These are phyloP conservation scores for Allium fistulosum DNA, from an alignment of 106 monocot species.

Conservation along the genomic window DNA sequence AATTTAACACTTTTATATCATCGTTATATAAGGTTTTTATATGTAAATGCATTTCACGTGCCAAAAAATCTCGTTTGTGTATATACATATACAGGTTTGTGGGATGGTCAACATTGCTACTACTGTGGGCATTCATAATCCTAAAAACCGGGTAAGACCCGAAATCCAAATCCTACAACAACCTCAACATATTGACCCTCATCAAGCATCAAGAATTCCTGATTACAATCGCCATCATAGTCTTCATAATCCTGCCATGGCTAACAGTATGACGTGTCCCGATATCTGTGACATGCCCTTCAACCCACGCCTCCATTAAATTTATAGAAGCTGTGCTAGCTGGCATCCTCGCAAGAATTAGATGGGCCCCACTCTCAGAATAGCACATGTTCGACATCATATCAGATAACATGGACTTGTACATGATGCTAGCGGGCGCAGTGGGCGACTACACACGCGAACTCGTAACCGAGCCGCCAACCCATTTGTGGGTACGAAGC, in stretches of 20 bases:
- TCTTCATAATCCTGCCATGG: constrained; percentile 53
- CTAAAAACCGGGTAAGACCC: constrained; percentile 16
- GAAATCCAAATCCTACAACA: constrained; percentile 24
- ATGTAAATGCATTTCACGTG: too few relatives aligned
- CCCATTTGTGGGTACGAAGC: constrained; percentile 33
- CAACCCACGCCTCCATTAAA: constrained; percentile 44
- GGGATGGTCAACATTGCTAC: constrained; percentile 45
- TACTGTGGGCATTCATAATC: constrained; percentile 48
- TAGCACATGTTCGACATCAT: constrained; percentile 69
- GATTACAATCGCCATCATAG: constrained; percentile 36
- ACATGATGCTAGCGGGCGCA: constrained; percentile 70
- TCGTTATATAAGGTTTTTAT: too few relatives aligned
- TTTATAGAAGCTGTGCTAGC: constrained; percentile 30
- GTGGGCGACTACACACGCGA: constrained; percentile 58
- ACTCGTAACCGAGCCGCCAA: constrained; percentile 31
- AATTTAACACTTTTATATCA: too few relatives aligned
- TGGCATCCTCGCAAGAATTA: constrained; percentile 50
- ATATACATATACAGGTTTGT: constrained; percentile 15
- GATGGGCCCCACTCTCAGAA: constrained; percentile 43
- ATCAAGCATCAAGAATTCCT: constrained; percentile 29
- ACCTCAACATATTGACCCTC: constrained; percentile 10
- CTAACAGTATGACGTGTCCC: constrained; percentile 31
- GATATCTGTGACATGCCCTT: constrained; percentile 24
- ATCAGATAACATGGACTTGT: constrained; percentile 24
- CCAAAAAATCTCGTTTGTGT: too few relatives aligned